Evolutionary conservation across 177 flowering plant genomes (phyloP).

Genomic region (Telopea speciosissima): DNA sequence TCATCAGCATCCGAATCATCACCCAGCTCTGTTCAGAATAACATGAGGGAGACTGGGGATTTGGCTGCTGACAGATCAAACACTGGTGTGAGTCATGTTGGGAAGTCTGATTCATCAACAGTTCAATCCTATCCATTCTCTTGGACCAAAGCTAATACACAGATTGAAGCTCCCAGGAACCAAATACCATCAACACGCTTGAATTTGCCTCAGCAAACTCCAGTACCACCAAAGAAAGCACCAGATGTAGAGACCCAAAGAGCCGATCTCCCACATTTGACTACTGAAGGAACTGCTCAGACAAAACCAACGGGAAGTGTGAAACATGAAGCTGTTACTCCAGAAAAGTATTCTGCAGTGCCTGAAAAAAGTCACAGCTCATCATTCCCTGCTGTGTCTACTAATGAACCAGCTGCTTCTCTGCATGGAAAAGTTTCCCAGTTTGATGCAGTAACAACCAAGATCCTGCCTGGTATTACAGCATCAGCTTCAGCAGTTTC

Average conservation of each 20-base stretch:
- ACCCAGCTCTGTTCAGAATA: constrained; percentile 12
- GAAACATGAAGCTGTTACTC: constrained; percentile 14
- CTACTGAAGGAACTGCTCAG: constrained; percentile 13
- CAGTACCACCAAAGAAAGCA: constrained; percentile 15
- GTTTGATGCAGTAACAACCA: constrained; percentile 14
- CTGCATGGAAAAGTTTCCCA: constrained; percentile 16
- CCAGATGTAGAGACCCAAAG: constrained; percentile 1
- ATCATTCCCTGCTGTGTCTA: constrained; percentile 11
- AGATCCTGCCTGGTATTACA: constrained; percentile 21
- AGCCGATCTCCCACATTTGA: constrained; percentile 17
- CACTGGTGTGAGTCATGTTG: constrained; percentile 11
- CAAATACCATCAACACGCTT: constrained; percentile 14
- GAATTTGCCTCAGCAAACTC: constrained; percentile 16
- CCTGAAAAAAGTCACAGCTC: constrained; percentile 16
- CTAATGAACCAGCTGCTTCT: constrained; percentile 18
- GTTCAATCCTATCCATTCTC: constrained; percentile 13
- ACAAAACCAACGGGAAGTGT: constrained; percentile 20
- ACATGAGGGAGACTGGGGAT: constrained; percentile 12
- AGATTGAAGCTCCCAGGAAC: constrained; percentile 12
- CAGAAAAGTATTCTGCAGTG: constrained; percentile 11
- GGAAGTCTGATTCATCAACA: constrained; percentile 15
- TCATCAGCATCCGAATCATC: constrained; percentile 14
- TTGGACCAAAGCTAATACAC: constrained; percentile 15
- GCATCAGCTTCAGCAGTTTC: constrained; percentile 7
- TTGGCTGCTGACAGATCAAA: constrained; percentile 19